Base-by-base conservation (phyloP, 192 early-diverging fungal species). In the Spinellus fusiger region DNA sequence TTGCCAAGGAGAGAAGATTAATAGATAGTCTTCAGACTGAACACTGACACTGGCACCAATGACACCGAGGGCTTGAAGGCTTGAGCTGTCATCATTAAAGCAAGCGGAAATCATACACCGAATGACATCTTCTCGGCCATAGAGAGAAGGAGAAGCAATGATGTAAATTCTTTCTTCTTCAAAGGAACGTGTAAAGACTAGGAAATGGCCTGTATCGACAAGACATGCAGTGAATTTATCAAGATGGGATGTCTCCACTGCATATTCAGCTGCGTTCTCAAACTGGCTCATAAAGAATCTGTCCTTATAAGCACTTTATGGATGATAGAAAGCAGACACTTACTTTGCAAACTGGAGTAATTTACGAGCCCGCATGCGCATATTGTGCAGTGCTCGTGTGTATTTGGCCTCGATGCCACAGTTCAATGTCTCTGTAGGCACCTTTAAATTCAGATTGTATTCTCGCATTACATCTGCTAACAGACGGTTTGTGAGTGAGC, bases 241-340 rank as follows among this genome's bases (percentile, higher is more conserved):
- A 69, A 76, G 62, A 46, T 69, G 69, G 20, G 73, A 76, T 37
- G 83, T 81, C 52, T 86, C 79, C 26, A 89, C 67, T 6, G 72
- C 64, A 63, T 91, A 92, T 69, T 95, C 91, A 8, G 90, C 78
- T 12, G 91, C 78, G 60, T 91, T 90, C 49, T 86, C 82, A 35
- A 84, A 73, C 15, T 83, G 72, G n/a, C 68, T 67, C 38, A 79
- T 83, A 26, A 84, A 59, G 2, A 71, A 75, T 61, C 79, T 82
- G 59, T 25, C 29, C 6, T 18, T 33, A 61, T 37, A n/a, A 12
- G 15, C 18, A 9, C 49, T 10, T 4, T 28, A 4, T 59, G 0
- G 33, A 37, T 50, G 2, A 5, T 34, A 10, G n/a, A n/a, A n/a
- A n/a, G n/a, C n/a, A n/a, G n/a, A 34, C 4, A 56, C 59, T 59